These are phyloP conservation scores for Phytophthora brassicae DNA, from an alignment of 352 stramenopile species.

Conservation along the genomic window DNA sequence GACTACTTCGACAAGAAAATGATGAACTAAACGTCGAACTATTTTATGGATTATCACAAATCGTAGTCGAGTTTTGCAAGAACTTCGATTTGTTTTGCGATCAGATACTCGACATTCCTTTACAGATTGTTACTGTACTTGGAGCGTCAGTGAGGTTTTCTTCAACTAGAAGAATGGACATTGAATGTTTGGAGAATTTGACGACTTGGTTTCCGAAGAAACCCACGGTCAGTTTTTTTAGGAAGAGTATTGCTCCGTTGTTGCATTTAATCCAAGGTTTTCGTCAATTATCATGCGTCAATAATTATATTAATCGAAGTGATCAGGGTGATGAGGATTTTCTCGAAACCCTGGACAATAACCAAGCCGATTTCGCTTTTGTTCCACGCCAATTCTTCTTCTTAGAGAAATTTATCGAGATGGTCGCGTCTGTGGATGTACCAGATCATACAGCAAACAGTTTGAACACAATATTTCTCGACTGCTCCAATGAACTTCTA, in stretches of 20 bases:
- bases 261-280: constrained; percentile 10
- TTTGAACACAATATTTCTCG: constrained; percentile 25
- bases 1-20: constrained; percentile 10
- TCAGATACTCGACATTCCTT: constrained; percentile 10
- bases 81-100: constrained; percentile 19
- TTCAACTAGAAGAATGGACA: constrained; percentile 12
- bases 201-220: constrained; percentile 21
- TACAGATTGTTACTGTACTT: constrained; percentile 17
- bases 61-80: constrained; percentile 28
- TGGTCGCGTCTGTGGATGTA: constrained; percentile 17
- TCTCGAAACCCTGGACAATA: background rate
- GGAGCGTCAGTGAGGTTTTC: constrained; percentile 8
- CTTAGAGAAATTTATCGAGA: constrained; percentile 16
- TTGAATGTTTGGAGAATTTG: constrained; percentile 15
- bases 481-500: constrained; percentile 15
- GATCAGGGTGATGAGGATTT: background rate
- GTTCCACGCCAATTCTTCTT: background rate
- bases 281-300: constrained; percentile 13
- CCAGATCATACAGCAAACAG: constrained; percentile 7
- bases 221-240: constrained; percentile 7
- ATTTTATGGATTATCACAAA: constrained; percentile 5
- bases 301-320: background rate
- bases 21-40: constrained; percentile 1
- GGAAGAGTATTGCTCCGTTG: constrained; percentile 1
- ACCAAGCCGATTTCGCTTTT: background rate